phyloP scores from a whole-genome alignment of 768 basidiomycete genomes.

The Auricularia sp. region DNA sequence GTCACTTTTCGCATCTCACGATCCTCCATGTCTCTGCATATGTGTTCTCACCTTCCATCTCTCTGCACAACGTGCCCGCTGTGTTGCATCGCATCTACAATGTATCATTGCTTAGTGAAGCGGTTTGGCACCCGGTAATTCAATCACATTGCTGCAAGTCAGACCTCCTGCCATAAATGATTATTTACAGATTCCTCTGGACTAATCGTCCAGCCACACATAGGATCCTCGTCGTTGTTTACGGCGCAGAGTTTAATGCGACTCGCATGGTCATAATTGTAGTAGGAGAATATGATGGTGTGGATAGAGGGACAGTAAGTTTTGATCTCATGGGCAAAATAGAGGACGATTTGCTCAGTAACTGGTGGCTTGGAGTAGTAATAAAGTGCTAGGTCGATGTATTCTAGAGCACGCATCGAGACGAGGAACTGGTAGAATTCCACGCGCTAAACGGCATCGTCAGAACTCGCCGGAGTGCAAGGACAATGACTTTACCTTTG shows the following conservation, averaged over 20 bases:
- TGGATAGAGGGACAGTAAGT: neutral
- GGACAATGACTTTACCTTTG: neutral
- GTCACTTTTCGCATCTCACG: constrained; percentile 5
- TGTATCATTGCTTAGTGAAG: constrained; percentile 1
- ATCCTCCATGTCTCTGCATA: constrained; percentile 7
- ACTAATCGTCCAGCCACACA: neutral
- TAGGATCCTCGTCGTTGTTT: neutral
- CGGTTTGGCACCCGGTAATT: neutral
- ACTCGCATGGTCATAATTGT: neutral
- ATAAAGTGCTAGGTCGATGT: neutral
- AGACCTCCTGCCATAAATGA: neutral
- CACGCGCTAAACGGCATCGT: neutral
- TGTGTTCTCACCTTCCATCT: constrained; percentile 5
- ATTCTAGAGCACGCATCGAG: neutral
- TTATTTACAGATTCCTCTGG: neutral
- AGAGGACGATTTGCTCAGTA: neutral
- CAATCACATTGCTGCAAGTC: neutral
- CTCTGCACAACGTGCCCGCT: constrained; percentile 2
- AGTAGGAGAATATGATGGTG: neutral
- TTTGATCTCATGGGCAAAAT: neutral
- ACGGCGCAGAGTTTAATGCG: neutral
- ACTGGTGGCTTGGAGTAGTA: neutral
- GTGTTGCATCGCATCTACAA: constrained; percentile 1
- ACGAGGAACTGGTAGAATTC: neutral
- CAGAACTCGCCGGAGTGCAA: neutral